A percentile compares a stretch with the other conserved stretches of the same genome.
Conservation (phyloP, 2,329 filamentous ascomycete species). For the Rutstroemia sydowiana region DNA sequence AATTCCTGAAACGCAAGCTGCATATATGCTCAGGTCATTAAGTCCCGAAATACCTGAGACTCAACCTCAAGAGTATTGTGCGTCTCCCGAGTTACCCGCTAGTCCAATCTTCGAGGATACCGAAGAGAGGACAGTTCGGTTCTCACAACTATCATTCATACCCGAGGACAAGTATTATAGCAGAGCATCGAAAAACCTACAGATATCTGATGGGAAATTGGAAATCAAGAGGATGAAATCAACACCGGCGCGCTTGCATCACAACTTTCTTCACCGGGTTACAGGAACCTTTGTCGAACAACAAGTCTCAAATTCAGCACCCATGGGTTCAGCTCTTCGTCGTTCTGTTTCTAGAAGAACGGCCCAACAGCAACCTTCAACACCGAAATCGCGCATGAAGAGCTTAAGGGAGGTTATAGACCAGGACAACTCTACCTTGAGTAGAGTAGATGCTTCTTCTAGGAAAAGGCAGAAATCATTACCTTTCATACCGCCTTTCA, state of each 20-base stretch:
- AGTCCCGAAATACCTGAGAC: not conserved
- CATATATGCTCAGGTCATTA: not conserved
- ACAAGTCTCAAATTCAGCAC: not conserved
- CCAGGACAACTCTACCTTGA: constrained; percentile 1
- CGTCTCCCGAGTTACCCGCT: not conserved
- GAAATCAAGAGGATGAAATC: constrained; percentile 5
- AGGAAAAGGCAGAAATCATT: constrained; percentile 6
- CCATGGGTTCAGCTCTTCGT: not conserved
- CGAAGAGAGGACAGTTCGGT: not conserved
- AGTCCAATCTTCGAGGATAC: not conserved
- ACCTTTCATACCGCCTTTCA: constrained; percentile 7
- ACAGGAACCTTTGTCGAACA: not conserved
- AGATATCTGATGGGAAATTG: not conserved
- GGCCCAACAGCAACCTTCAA: not conserved
- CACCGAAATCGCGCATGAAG: not conserved
- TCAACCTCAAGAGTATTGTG: not conserved
- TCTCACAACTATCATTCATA: constrained; percentile 5
- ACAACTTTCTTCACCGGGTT: too few relatives aligned
- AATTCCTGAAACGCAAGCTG: not conserved
- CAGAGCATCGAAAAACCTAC: constrained; percentile 9
- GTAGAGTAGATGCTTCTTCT: constrained; percentile 1
- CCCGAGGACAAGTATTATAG: constrained; percentile 8
- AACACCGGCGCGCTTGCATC: not conserved
- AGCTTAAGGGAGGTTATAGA: constrained; percentile 6
- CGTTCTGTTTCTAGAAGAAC: not conserved